phyloP scores from a whole-genome alignment of 1,284 basidiomycete species.

The Puccinia coronata region DNA sequence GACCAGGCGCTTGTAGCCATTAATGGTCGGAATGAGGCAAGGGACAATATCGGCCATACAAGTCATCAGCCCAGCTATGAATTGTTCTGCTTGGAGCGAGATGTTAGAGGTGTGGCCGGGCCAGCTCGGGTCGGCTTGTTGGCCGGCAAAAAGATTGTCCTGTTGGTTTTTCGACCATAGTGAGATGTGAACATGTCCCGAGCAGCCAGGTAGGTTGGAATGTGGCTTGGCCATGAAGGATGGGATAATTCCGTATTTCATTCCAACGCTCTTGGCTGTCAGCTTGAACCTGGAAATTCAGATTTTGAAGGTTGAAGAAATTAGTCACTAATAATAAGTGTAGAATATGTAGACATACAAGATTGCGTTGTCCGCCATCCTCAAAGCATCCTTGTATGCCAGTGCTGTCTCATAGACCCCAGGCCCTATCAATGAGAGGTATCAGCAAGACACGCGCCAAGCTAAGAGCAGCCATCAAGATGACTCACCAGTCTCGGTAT shows the following conservation, averaged over 20 bases:
- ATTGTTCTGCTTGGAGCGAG: constrained; percentile 82
- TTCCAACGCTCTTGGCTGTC: constrained; percentile 84
- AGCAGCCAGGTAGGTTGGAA: constrained; percentile 53
- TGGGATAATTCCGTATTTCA: constrained; percentile 81
- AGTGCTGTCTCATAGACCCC: constrained; percentile 89
- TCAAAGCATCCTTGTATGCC: constrained; percentile 76
- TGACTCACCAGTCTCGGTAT: constrained; percentile 57
- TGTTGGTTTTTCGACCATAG: constrained; percentile 69
- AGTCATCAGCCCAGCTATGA: constrained; percentile 84
- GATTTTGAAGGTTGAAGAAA: neutral
- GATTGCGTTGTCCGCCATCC: constrained; percentile 92
- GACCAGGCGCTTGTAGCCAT: constrained; percentile 94
- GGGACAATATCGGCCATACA: constrained; percentile 74
- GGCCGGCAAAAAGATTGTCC: constrained; percentile 75
- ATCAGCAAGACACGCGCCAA: constrained; percentile 47
- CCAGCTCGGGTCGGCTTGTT: constrained; percentile 31
- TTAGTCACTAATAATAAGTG: neutral
- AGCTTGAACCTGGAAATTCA: constrained; percentile 70
- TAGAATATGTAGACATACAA: constrained; percentile 59
- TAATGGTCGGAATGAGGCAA: constrained; percentile 57
- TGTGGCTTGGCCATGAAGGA: constrained; percentile 93
- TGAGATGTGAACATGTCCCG: constrained; percentile 87
- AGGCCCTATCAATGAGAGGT: constrained; percentile 61
- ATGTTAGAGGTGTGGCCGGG: constrained; percentile 73
- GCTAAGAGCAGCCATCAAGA: neutral